Evolutionary conservation across 352 stramenopile species (phyloP).

Genomic region (Phytophthora ramorum): DNA sequence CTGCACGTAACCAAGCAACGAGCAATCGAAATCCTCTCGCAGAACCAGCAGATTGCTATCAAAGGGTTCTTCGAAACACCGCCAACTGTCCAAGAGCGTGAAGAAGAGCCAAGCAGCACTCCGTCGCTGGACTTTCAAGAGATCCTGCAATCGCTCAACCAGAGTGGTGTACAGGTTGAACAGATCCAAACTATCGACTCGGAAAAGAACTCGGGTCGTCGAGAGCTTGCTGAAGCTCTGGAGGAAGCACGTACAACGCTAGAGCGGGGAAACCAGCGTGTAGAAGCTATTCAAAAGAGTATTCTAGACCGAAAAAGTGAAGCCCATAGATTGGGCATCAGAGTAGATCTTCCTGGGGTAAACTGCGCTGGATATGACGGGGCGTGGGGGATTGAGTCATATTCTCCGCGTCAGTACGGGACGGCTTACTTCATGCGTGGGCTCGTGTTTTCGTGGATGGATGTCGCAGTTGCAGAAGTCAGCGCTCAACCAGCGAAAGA

Average conservation of each 20-base stretch:
- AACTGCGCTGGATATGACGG: slow-evolving; percentile 37
- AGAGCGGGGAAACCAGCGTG: slow-evolving; percentile 13
- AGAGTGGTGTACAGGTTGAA: slow-evolving; percentile 41
- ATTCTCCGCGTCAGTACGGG: slow-evolving; percentile 36
- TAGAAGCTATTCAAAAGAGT: slow-evolving; percentile 38
- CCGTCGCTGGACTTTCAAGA: slow-evolving; percentile 43
- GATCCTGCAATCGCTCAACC: slow-evolving; percentile 47
- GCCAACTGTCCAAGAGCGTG: slow-evolving; percentile 2
- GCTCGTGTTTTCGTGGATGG: slow-evolving; percentile 54
- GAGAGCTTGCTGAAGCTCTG: slow-evolving; percentile 33
- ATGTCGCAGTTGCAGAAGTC: slow-evolving; percentile 30
- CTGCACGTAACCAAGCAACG: slow-evolving; percentile 50
- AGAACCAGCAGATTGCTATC: slow-evolving; percentile 63
- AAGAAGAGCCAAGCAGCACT: background rate
- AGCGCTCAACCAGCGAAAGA: slow-evolving; percentile 30
- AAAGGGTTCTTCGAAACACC: slow-evolving; percentile 48
- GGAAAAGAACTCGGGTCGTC: slow-evolving; percentile 33
- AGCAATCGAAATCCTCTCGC: slow-evolving; percentile 63
- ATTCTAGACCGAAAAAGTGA: slow-evolving; percentile 39
- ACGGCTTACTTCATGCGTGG: slow-evolving; percentile 49
- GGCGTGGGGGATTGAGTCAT: slow-evolving; percentile 49
- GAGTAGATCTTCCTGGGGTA: background rate
- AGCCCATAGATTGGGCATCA: slow-evolving; percentile 24
- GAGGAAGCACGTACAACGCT: slow-evolving; percentile 38
- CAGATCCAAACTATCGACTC: slow-evolving; percentile 35